Conservation (phyloP, 2,329 filamentous ascomycete species). For the Aspergillus sp. region DNA sequence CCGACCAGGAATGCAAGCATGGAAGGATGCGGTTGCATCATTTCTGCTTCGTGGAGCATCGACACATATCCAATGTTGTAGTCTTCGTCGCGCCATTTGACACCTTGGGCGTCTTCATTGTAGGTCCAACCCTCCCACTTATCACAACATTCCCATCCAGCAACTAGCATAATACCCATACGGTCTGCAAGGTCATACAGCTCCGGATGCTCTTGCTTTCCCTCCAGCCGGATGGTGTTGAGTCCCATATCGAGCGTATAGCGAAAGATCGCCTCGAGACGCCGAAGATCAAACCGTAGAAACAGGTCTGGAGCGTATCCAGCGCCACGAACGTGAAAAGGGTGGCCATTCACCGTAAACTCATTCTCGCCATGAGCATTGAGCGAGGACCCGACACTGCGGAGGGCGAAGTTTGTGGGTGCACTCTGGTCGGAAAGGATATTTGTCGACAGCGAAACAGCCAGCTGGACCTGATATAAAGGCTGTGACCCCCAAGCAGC, state of each 20-base stretch:
- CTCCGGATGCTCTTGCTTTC: constrained; percentile 63
- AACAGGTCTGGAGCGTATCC: constrained; percentile 65
- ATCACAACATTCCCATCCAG: constrained; percentile 67
- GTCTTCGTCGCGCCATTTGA: constrained; percentile 54
- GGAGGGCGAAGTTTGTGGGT: constrained; percentile 52
- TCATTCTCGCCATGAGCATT: constrained; percentile 55
- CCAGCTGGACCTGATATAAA: constrained; percentile 46
- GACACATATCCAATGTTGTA: constrained; percentile 56
- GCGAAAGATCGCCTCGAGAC: constrained; percentile 51
- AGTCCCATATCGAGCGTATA: constrained; percentile 62
- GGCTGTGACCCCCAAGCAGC: constrained; percentile 59
- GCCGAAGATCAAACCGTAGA: constrained; percentile 54
- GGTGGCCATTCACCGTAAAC: constrained; percentile 57
- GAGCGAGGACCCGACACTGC: constrained; percentile 53
- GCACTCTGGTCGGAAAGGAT: constrained; percentile 35
- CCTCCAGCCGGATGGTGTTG: constrained; percentile 64
- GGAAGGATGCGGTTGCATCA: constrained; percentile 62
- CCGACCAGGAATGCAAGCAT: constrained; percentile 60
- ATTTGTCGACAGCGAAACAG: constrained; percentile 21
- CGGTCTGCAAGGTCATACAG: constrained; percentile 61
- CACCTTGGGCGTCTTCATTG: constrained; percentile 53
- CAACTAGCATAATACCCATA: constrained; percentile 61
- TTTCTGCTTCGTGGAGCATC: constrained; percentile 60
- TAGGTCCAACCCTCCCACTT: constrained; percentile 68
- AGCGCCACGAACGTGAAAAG: constrained; percentile 61